phyloP scores from a whole-genome alignment of 2,329 filamentous ascomycete genomes.

The Cladophialophora psammophila region DNA sequence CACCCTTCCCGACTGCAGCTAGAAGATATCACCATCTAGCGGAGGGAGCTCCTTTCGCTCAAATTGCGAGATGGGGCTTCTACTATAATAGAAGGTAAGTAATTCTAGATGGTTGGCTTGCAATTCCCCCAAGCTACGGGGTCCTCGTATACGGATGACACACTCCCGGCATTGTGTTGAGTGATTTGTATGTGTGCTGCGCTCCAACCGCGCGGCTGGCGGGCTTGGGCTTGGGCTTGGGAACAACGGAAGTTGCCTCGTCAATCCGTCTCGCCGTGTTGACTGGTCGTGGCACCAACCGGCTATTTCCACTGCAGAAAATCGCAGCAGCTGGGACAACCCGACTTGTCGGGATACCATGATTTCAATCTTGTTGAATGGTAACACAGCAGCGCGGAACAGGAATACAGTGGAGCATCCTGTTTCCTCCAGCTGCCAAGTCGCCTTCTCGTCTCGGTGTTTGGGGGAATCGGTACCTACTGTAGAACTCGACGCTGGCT shows the following conservation, averaged over 20 bases:
- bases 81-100: not conserved
- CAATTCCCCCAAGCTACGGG: not conserved
- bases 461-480: not conserved
- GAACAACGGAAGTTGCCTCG: not conserved
- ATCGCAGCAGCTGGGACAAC: not conserved
- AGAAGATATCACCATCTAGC: not conserved
- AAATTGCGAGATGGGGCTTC: not conserved
- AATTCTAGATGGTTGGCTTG: not conserved
- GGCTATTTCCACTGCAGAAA: not conserved
- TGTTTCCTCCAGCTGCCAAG: not conserved
- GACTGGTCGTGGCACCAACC: not conserved
- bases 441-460: not conserved
- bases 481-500: not conserved
- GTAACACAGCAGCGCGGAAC: conserved; percentile 4
- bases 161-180: too few relatives aligned
- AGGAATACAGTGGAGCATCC: conserved; percentile 1
- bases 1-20: not conserved
- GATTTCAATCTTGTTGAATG: not conserved
- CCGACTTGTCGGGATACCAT: not conserved
- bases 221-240: not conserved
- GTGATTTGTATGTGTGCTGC: too few relatives aligned
- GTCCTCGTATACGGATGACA: not conserved
- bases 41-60: not conserved
- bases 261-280: not conserved
- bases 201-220: not conserved